These are phyloP conservation scores for Evernia prunastri DNA, from an alignment of 495 filamentous ascomycete species.

Conservation along the genomic window DNA sequence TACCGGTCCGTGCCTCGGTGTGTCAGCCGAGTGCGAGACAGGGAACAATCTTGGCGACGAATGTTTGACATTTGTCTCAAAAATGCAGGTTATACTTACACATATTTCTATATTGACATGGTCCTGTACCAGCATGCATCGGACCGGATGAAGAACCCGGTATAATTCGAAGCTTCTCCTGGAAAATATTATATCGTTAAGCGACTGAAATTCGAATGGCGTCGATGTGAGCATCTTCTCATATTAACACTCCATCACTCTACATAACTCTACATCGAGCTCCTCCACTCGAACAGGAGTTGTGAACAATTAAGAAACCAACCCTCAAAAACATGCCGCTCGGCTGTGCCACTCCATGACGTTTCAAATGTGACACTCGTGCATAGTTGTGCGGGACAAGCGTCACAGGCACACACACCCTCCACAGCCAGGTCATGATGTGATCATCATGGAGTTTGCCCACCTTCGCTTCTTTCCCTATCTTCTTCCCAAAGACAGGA, in stretches of 20 bases:
- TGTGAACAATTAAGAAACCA: no score
- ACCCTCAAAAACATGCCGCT: neutral
- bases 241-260: neutral
- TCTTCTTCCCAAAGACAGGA: neutral
- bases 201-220: neutral
- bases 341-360: neutral
- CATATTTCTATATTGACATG: no score
- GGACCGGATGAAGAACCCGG: neutral
- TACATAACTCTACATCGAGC: no score
- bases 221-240: neutral
- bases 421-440: neutral
- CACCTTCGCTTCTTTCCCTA: neutral
- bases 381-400: neutral
- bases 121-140: neutral
- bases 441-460: neutral
- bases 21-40: neutral
- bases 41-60: neutral
- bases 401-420: neutral
- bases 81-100: neutral
- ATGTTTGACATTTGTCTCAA: neutral
- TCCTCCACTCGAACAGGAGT: no score
- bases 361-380: neutral
- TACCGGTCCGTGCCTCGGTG: neutral
- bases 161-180: neutral
- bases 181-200: neutral